Evolutionary conservation across 1,139 yeast species (phyloP).

Genomic region (Lodderomyces theae): DNA sequence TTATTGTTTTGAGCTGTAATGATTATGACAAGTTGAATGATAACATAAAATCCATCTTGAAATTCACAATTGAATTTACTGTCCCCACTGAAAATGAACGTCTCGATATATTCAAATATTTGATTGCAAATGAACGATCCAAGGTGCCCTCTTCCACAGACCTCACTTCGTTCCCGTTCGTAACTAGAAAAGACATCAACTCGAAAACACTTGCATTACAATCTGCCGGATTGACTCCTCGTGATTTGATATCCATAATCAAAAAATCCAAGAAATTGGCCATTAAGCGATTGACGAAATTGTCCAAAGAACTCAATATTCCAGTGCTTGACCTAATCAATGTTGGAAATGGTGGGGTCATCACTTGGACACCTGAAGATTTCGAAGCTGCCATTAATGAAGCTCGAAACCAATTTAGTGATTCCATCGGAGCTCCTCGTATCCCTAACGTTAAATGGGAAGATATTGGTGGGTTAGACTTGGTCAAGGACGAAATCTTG

Average conservation of each 20-base stretch:
- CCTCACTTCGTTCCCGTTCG: slow-evolving; percentile 21
- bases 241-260: slow-evolving; percentile 74
- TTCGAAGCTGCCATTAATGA: slow-evolving; percentile 71
- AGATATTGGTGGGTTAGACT: slow-evolving; percentile 87
- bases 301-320: slow-evolving; percentile 18
- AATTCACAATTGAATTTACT: slow-evolving; percentile 71
- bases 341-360: slow-evolving; percentile 51
- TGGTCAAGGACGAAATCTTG: slow-evolving; percentile 85
- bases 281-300: slow-evolving; percentile 43
- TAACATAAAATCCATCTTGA: slow-evolving; percentile 62
- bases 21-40: slow-evolving; percentile 72
- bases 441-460: slow-evolving; percentile 96
- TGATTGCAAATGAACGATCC: slow-evolving; percentile 28
- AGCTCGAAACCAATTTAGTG: slow-evolving; percentile 86
- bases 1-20: slow-evolving; percentile 68
- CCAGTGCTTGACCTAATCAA: slow-evolving; percentile 27
- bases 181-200: slow-evolving; percentile 53
- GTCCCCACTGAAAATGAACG: slow-evolving; percentile 84
- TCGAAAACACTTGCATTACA: slow-evolving; percentile 66
- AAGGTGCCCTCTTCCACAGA: slow-evolving; percentile 2
- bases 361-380: slow-evolving; percentile 60
- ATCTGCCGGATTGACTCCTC: slow-evolving; percentile 90
- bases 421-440: slow-evolving; percentile 94
- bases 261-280: slow-evolving; percentile 62
- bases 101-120: slow-evolving; percentile 54